Evolutionary conservation across 345 rosid genomes (phyloP), one percentile per base, ranked within the genome.

Genomic region (Heritiera littoralis): DNA sequence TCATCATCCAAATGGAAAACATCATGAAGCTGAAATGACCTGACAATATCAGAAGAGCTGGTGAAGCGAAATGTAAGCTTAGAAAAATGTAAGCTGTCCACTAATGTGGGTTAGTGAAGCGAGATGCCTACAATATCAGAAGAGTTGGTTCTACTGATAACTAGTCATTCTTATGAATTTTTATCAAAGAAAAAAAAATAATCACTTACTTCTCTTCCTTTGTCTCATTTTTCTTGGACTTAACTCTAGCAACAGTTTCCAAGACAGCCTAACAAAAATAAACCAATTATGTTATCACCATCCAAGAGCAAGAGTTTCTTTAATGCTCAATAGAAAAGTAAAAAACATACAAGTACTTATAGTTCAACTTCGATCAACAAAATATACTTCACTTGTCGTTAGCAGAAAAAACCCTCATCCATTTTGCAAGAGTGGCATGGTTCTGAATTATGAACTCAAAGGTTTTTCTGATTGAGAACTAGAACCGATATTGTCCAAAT

Each of bases 1-100:
- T 95, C 98, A 78, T 89, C 89, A 83, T 93, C 98, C 91, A 95
- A 79, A 81, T 90, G 89, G 82, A 95, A 93, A 78, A 94, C 98
- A 59, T 89, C 77, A 76, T 94, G 98, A 77, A 94, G 84, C 82
- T 94, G 90, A 87, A 95, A 93, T 3, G 93, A 84, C 90, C 98
- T 95, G 82, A 66, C 49, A 83, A 23, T 23, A 23, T 23, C 28
- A 23, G 28, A 23, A 23, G 28, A 23, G 28, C 28, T 23, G 28
- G 28, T 23, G 28, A 23, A 23, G 28, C 28, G 28, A 23, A 23
- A 23, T 23, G 28, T 49, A 40, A 77, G 82, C 54, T 80, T 79
- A 74, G 49, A 74, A 82, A 79, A 66, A 70, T 66, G 72, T 86
- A 72, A 86, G 83, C 72, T 73, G 81, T 80, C 76, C 76, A 52